Conservation (phyloP, 805 yeast genomes). For the Kodamaea leandrae region DNA sequence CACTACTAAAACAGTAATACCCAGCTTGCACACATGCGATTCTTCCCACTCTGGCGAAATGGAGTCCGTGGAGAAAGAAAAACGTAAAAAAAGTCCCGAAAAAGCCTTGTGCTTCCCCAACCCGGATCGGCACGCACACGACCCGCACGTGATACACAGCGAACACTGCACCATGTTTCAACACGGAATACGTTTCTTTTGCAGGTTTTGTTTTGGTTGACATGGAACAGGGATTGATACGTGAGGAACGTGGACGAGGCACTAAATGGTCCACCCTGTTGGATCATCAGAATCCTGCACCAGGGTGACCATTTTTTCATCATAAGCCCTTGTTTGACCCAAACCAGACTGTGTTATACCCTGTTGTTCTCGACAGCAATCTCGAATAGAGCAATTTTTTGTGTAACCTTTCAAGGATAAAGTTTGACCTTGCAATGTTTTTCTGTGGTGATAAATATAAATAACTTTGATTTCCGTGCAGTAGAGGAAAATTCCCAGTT, state of each 20-base stretch:
- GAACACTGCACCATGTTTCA: background rate
- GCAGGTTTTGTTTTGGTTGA: background rate
- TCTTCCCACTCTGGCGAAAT: background rate
- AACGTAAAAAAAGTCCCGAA: background rate
- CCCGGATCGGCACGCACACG: background rate
- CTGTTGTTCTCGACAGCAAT: too few species aligned
- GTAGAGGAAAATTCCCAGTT: background rate
- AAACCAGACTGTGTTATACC: background rate
- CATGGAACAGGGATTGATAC: background rate
- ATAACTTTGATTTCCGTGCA: background rate
- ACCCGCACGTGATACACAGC: background rate
- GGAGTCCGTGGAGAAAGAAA: background rate
- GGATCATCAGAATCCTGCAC: too few species aligned
- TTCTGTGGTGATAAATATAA: background rate
- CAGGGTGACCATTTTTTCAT: too few species aligned
- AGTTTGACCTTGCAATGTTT: slow-evolving; percentile 1
- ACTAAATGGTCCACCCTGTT: too few species aligned
- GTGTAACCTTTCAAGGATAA: background rate
- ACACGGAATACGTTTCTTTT: background rate
- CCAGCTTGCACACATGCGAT: background rate
- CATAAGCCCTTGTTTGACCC: background rate
- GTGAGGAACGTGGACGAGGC: too few species aligned
- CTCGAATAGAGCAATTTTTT: background rate
- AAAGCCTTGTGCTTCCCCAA: background rate
- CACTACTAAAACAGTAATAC: slow-evolving; percentile 6